These are phyloP conservation scores for Aspergillus sp. DNA, from an alignment of 2,329 filamentous ascomycete species.

Conservation along the genomic window DNA sequence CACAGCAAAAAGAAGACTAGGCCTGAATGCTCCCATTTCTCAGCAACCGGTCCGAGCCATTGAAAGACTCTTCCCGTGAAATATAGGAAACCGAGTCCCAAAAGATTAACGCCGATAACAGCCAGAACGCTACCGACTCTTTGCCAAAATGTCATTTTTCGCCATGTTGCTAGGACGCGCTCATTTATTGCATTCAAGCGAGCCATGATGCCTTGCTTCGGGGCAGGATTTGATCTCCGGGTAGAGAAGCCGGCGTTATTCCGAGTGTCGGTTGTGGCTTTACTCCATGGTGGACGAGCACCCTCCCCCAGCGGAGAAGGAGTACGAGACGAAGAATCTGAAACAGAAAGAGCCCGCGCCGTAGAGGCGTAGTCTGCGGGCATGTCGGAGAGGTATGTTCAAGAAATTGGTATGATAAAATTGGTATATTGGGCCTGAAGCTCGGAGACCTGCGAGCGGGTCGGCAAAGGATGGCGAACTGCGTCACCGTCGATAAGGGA, in stretches of 20 bases:
- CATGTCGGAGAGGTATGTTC: conserved; percentile 29
- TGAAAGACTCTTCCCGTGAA: conserved; percentile 80
- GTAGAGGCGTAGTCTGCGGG: conserved; percentile 52
- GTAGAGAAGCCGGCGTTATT: conserved; percentile 39
- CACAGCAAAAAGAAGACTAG: conserved; percentile 76
- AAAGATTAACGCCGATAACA: conserved; percentile 51
- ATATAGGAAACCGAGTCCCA: conserved; percentile 68
- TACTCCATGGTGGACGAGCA: conserved; percentile 54
- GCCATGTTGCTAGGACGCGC: conserved; percentile 34
- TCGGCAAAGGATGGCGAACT: conserved; percentile 4
- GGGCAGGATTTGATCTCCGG: conserved; percentile 30
- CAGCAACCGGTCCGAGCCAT: conserved; percentile 69
- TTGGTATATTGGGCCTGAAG: background rate
- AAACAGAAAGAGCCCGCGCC: conserved; percentile 54
- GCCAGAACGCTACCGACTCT: conserved; percentile 57
- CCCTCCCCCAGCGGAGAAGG: conserved; percentile 47
- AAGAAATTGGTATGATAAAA: background rate
- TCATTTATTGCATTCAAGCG: conserved; percentile 36
- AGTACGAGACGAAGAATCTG: conserved; percentile 45
- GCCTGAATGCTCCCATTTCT: conserved; percentile 71
- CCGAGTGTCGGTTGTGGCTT: conserved; percentile 42
- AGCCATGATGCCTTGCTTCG: conserved; percentile 38
- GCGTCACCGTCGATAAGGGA: background rate
- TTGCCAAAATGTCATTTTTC: conserved; percentile 54
- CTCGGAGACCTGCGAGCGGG: conserved; percentile 11